Percentiles rank a stretch among this genome's conserved stretches.
Evolutionary conservation across 1,284 basidiomycete genomes (phyloP).

Genomic region (Heterobasidion annosum): DNA sequence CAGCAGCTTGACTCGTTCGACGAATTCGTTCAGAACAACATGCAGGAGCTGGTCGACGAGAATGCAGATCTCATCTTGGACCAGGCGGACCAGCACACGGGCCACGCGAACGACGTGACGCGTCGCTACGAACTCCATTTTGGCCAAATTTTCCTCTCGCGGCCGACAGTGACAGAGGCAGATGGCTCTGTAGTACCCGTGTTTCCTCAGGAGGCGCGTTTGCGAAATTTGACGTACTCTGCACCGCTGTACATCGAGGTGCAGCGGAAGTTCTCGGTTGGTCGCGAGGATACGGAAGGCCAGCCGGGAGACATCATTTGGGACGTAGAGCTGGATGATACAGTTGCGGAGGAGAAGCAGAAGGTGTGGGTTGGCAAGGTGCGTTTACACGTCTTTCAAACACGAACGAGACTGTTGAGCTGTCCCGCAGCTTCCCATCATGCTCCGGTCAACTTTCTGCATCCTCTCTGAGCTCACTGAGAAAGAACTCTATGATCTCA

Average conservation of each 20-base stretch:
- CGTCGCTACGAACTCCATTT: constrained; percentile 97
- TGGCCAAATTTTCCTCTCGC: constrained; percentile 94
- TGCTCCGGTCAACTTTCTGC: constrained; percentile 95
- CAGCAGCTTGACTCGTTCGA: constrained; percentile 99
- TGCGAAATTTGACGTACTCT: constrained; percentile 93
- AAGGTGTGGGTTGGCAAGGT: constrained; percentile 98
- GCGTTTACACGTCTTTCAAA: constrained; percentile 16
- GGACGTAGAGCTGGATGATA: constrained; percentile 68
- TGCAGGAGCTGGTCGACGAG: constrained; percentile 99
- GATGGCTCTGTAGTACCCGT: constrained; percentile 92
- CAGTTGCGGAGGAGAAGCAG: constrained; percentile 48
- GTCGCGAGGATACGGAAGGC: constrained; percentile 77
- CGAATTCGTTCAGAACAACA: constrained; percentile 99
- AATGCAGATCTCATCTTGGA: constrained; percentile 90
- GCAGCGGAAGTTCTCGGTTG: constrained; percentile 77
- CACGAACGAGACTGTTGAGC: not conserved
- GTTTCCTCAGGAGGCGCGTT: constrained; percentile 95
- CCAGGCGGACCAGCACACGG: constrained; percentile 93
- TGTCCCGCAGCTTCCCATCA: constrained; percentile 79
- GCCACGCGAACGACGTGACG: constrained; percentile 69
- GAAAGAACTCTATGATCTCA: constrained; percentile 80
- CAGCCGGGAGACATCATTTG: constrained; percentile 77
- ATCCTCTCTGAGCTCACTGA: constrained; percentile 79
- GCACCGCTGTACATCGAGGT: constrained; percentile 97
- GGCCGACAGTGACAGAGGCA: constrained; percentile 91